Conservation (phyloP, 371 early-diverging fungal genomes). For the Nematocida sp. region DNA sequence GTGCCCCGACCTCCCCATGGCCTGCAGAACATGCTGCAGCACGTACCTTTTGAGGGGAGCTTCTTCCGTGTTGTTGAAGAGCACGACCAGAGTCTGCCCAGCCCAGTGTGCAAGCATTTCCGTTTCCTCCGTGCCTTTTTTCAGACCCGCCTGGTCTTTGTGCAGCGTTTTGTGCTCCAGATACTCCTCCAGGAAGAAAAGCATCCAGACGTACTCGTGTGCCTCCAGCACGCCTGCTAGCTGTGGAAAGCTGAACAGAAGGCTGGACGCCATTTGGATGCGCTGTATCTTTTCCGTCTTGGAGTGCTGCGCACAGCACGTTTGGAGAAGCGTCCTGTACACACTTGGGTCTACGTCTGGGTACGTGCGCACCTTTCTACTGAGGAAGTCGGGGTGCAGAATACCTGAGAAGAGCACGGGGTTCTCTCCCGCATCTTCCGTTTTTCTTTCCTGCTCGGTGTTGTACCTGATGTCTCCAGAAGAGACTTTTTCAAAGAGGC, state of each 20-base stretch:
- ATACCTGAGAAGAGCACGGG: background rate
- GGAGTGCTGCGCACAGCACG: background rate
- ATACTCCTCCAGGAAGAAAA: background rate
- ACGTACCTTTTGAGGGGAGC: background rate
- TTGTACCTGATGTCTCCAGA: slow-evolving; percentile 19
- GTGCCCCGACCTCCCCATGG: background rate
- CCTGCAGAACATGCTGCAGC: background rate
- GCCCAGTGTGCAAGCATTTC: slow-evolving; percentile 25
- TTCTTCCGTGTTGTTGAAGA: slow-evolving; percentile 7
- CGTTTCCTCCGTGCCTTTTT: slow-evolving; percentile 11
- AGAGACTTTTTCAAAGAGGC: too few species aligned
- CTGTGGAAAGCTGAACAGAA: slow-evolving; percentile 23
- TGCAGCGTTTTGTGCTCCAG: background rate
- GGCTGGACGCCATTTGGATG: background rate
- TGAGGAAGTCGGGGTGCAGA: slow-evolving; percentile 3
- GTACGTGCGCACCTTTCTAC: slow-evolving; percentile 5
- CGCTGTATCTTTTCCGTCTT: background rate
- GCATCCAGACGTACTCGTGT: background rate
- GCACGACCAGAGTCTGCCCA: slow-evolving; percentile 1
- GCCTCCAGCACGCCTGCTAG: background rate
- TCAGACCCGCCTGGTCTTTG: background rate
- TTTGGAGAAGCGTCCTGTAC: slow-evolving; percentile 1
- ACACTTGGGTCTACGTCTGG: background rate
- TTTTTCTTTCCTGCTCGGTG: background rate
- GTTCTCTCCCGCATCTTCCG: background rate